Conservation (phyloP, 2,329 filamentous ascomycete species). For the Calycina herbarum region DNA sequence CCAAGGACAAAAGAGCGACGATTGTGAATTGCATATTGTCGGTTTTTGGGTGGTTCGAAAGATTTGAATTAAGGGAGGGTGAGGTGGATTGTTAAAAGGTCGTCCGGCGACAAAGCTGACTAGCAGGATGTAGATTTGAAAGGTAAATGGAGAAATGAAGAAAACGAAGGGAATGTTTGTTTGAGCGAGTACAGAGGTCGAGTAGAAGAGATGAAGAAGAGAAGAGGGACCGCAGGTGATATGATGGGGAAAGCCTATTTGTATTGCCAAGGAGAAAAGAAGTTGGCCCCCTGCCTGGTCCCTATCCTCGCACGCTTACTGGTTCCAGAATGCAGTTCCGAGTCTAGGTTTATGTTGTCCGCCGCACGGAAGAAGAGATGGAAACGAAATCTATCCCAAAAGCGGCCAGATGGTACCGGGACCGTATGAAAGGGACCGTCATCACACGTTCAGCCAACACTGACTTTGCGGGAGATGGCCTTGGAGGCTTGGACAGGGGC, state of each 20-base stretch:
- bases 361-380: constrained; percentile 19
- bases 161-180: constrained; percentile 22
- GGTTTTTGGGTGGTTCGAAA: constrained; percentile 17
- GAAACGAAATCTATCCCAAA: constrained; percentile 16
- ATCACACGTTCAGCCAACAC: background rate
- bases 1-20: constrained; percentile 31
- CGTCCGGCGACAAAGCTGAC: constrained; percentile 35
- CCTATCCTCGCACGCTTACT: constrained; percentile 4
- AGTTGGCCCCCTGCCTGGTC: background rate
- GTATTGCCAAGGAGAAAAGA: constrained; percentile 24
- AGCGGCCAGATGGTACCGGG: constrained; percentile 20
- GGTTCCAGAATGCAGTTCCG: constrained; percentile 3
- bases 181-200: constrained; percentile 22
- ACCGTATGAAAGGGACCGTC: constrained; percentile 18
- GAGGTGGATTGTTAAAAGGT: constrained; percentile 23
- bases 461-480: constrained; percentile 1
- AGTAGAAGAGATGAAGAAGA: constrained; percentile 21
- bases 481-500: background rate
- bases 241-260: constrained; percentile 23
- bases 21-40: constrained; percentile 36
- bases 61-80: constrained; percentile 18
- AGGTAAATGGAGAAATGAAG: constrained; percentile 20
- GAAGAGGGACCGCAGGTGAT: constrained; percentile 13
- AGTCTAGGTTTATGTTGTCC: constrained; percentile 13
- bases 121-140: constrained; percentile 16